Conservation (phyloP, 441 rosid genomes). For the Bruguiera hainesii region DNA sequence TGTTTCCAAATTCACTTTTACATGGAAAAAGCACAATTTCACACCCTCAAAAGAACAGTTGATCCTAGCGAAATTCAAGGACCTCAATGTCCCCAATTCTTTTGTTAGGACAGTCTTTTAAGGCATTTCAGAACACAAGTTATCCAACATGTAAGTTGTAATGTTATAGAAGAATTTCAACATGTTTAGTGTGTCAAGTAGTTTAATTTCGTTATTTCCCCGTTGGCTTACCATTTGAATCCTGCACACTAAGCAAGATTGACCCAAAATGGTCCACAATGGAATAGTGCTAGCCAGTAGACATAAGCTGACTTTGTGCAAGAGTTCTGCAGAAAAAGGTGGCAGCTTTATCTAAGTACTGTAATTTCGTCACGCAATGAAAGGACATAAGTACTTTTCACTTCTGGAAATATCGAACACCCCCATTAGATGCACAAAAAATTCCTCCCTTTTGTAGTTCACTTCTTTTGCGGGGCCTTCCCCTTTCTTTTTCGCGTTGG, state of each 20-base stretch:
- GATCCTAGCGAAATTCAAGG: too few relatives aligned
- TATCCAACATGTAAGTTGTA: too few relatives aligned
- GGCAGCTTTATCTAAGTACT: constrained; percentile 4
- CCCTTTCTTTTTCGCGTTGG: background rate
- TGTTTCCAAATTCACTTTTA: too few relatives aligned
- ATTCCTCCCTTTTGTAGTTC: background rate
- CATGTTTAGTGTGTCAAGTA: background rate
- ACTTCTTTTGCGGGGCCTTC: background rate
- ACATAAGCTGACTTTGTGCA: background rate
- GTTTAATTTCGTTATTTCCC: too few relatives aligned
- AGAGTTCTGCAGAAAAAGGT: constrained; percentile 9
- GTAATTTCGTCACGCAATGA: background rate
- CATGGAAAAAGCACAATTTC: too few relatives aligned
- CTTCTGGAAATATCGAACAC: constrained; percentile 5
- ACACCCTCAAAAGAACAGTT: background rate
- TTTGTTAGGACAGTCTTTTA: too few relatives aligned
- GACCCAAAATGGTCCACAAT: background rate
- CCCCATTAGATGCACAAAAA: background rate
- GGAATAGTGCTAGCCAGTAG: too few relatives aligned
- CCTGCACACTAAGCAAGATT: background rate
- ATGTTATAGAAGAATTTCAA: too few relatives aligned
- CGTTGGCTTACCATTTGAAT: too few relatives aligned
- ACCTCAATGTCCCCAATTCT: too few relatives aligned
- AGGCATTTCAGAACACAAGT: too few relatives aligned
- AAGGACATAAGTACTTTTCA: constrained; percentile 4